Evolutionary conservation across 805 yeast genomes (phyloP), one percentile per base, ranked within the genome.

Genomic region (Tetrapisispora iriomotensis): DNA sequence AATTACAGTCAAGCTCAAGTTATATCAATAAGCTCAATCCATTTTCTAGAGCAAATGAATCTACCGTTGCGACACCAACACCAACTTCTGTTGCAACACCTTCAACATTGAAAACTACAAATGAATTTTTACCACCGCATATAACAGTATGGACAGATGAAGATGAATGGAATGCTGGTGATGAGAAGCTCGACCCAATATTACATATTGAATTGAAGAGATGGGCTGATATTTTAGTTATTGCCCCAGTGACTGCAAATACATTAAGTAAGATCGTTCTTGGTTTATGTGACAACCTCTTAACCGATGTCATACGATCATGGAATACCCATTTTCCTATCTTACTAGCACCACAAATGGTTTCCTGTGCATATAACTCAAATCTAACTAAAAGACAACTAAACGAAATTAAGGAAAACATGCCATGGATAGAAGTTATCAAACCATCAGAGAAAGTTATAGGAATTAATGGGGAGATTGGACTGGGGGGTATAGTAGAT

Each of bases 401-500:
- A 46, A 70, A 75, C 43, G 66, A 81, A 30, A 74, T 90, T 40
- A 71, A 74, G 31, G 94, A 86, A 48, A 95, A 87, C 46, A 88
- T 90, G 92, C 84, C 88, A 29, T 90, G 94, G 90, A 79, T 88
- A 45, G 94, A 85, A 47, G 76, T 90, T 14, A 70, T 90, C 53
- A 81, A 80, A 57, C 97, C 97, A 1, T 85, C 85, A 19, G 97
- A 90, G 60, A 90, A 90, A 61, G 95, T 90, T 6, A 77, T 82
- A 53, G 87, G 94, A 41, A 74, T 85, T 33, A 86, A 90, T 64
- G 97, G 97, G 46, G 97, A 88, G 49, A 87, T 90, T 42, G 97
- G 96, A 9, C 81, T 90, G 87, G 97, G 97, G 35, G 97, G 97
- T 38, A 90, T 90, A 97, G 82, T 88, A 79, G 96, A 90, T 51